phyloP scores from a whole-genome alignment of 345 rosid species.

The Erodium maritimum region DNA sequence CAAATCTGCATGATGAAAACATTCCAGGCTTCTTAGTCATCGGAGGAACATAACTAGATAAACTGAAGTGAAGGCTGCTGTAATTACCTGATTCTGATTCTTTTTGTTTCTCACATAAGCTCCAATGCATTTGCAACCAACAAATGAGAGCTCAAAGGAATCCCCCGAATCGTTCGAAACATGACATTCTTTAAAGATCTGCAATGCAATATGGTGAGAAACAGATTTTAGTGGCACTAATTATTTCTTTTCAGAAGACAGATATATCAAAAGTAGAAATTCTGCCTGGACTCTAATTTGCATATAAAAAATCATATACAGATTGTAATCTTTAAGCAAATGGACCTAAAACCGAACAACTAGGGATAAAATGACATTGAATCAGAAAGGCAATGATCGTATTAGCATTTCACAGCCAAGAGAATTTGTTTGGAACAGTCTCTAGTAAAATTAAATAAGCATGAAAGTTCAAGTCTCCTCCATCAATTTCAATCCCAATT shows the following conservation, averaged over 20 bases:
- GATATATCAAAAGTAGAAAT: neutral
- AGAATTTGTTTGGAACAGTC: too few species aligned
- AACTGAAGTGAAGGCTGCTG: neutral
- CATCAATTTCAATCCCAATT: too few species aligned
- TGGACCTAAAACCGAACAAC: neutral
- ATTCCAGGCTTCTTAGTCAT: neutral
- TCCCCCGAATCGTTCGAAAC: conserved; percentile 42
- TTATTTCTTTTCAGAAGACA: neutral
- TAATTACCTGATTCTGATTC: conserved; percentile 88
- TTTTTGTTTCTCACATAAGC: conserved; percentile 92
- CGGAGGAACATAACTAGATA: neutral
- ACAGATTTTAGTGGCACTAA: neutral
- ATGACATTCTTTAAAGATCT: conserved; percentile 78
- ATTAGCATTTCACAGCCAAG: neutral
- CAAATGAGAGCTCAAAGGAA: conserved; percentile 65
- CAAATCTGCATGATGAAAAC: conserved; percentile 55
- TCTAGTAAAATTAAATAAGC: too few species aligned
- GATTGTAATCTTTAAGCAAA: neutral
- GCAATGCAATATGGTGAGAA: conserved; percentile 12
- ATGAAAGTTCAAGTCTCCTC: too few species aligned
- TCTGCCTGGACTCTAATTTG: too few species aligned
- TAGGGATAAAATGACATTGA: neutral
- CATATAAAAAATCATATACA: neutral
- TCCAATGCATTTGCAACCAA: conserved; percentile 85
- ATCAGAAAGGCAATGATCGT: neutral